Base-by-base conservation (phyloP, 2,329 filamentous ascomycete genomes). In the Fusarium sp. region DNA sequence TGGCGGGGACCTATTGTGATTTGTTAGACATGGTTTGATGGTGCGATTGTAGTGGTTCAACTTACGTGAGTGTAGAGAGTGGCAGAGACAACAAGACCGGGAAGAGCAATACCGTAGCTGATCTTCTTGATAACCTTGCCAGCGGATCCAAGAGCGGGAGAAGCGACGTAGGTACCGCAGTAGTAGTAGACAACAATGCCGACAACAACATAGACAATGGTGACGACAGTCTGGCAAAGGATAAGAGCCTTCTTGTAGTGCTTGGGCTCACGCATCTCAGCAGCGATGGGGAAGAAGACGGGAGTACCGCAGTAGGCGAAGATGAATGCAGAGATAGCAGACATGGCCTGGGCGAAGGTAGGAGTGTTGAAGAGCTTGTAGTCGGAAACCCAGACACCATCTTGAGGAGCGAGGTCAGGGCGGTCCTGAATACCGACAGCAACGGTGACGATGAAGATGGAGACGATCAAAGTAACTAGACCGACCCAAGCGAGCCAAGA, bases 121-220 rank as follows among this genome's bases (percentile, higher is more conserved):
- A 84, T 69, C 65, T 80, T 84, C 77, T 85, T 85, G 54, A 83
- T 75, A 1, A 73, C 63, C 3, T 55, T 28, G 7, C 83, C 83
- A 2, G 82, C 83, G 5, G 82, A 83, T 10, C 83, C 84, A 6
- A 86, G 78, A n/a, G 83, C 82, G 0, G 83, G 84, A 0, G 82
- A 84, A 1, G 83, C 80, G 3, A 86, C 82, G 51, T 81, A 84
- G 1, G 81, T 81, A 2, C 84, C 83, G 66, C 81, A 84, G 71
- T 77, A 85, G 56, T 80, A 80, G 75, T 85, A 85, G 4, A 85
- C 80, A 1, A 84, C 80, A 1, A 77, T 68, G 10, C 76, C 76
- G 7, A 82, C 77, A 7, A 76, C 63, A 5, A 77, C 25, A 14
- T 81, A 81, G 20, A 78, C 78, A 3, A 78, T 43, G 2, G 78